Evolutionary conservation across 2,329 filamentous ascomycete genomes (phyloP).

Genomic region (Talaromyces atroroseus): DNA sequence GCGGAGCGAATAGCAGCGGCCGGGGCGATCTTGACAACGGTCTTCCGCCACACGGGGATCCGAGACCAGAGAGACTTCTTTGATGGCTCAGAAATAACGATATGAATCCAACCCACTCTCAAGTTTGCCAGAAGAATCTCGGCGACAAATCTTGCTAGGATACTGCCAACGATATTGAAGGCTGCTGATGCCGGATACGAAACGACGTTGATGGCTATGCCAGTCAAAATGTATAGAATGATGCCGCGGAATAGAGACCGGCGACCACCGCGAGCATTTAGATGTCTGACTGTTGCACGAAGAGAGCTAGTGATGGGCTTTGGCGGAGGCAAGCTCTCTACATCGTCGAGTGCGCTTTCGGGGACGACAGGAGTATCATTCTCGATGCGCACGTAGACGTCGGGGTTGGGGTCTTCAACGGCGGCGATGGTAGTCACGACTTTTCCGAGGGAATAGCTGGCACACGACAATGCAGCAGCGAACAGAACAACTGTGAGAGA

Average conservation of each 20-base stretch:
- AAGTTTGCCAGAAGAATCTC: constrained; percentile 62
- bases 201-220: constrained; percentile 40
- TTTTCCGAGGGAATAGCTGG: constrained; percentile 55
- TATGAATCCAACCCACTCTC: constrained; percentile 76
- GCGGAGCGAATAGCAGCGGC: constrained; percentile 59
- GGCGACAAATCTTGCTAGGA: constrained; percentile 52
- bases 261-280: constrained; percentile 60
- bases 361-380: constrained; percentile 32
- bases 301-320: constrained; percentile 59
- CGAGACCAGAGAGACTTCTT: constrained; percentile 61
- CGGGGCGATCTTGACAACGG: constrained; percentile 66
- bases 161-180: constrained; percentile 25
- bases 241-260: constrained; percentile 66
- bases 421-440: constrained; percentile 59
- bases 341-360: constrained; percentile 29
- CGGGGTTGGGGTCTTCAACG: constrained; percentile 56
- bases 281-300: constrained; percentile 53
- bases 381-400: constrained; percentile 47
- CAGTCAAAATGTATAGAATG: constrained; percentile 45
- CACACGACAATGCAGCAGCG: constrained; percentile 1
- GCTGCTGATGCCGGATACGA: constrained; percentile 42
- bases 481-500: constrained; percentile 1
- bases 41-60: constrained; percentile 57
- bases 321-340: constrained; percentile 42
- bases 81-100: constrained; percentile 69